Percentiles rank a stretch among this genome's conserved stretches.
phyloP scores from a whole-genome alignment of 306 rosid genomes.

The Amphicarpaea edgeworthii region DNA sequence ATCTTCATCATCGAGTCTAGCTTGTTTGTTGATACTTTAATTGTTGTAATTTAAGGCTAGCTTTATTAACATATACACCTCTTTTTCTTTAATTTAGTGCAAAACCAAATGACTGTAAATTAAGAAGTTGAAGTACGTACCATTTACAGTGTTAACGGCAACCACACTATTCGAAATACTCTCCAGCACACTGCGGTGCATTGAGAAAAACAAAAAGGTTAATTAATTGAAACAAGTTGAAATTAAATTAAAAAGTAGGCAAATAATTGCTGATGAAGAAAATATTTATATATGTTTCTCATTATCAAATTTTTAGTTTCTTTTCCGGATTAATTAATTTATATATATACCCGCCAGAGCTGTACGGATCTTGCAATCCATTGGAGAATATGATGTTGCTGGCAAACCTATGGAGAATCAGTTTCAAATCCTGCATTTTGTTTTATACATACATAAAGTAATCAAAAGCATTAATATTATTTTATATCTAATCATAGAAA shows the following conservation, averaged over 20 bases:
- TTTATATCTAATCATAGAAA: neutral
- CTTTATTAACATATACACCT: too few relatives aligned
- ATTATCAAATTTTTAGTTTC: conserved; percentile 6
- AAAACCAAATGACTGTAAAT: neutral
- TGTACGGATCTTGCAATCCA: conserved; percentile 77
- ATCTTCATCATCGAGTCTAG: neutral
- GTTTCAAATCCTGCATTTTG: conserved; percentile 60
- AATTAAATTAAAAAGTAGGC: neutral
- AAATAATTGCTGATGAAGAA: neutral
- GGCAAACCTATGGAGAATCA: conserved; percentile 60
- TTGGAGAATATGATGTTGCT: conserved; percentile 89
- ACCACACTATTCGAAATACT: conserved; percentile 63
- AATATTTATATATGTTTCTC: neutral
- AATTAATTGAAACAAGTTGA: neutral
- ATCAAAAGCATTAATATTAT: conserved; percentile 2
- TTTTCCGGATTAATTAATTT: neutral
- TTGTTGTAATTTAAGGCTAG: too few relatives aligned
- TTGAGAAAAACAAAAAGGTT: neutral
- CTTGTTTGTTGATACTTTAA: too few relatives aligned
- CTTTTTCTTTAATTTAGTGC: too few relatives aligned
- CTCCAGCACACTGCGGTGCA: conserved; percentile 60
- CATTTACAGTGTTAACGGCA: conserved; percentile 58
- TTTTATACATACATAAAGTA: neutral
- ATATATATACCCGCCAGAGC: conserved; percentile 80
- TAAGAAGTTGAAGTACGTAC: conserved; percentile 56